Conservation (phyloP, 805 yeast genomes). For the Saccharomycopsis synnaedendra region DNA sequence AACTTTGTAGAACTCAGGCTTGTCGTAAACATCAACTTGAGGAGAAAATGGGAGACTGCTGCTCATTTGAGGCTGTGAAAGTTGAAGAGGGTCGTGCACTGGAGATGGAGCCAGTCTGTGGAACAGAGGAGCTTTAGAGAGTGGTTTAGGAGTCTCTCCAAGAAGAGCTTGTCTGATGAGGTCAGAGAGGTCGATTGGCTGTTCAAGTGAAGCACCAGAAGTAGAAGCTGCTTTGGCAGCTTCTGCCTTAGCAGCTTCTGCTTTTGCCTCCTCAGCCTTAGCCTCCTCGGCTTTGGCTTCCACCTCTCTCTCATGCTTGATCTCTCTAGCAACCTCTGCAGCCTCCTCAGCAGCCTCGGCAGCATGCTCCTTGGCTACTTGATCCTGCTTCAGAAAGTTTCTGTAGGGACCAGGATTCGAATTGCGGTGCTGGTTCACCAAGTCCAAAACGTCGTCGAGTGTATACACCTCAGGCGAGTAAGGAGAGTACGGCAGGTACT, state of each 20-base stretch:
- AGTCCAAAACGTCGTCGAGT: conserved; percentile 14
- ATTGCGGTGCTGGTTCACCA: conserved; percentile 11
- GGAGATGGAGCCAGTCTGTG: conserved; percentile 24
- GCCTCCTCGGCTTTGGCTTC: conserved; percentile 12
- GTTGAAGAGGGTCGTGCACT: conserved; percentile 30
- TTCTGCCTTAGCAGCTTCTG: conserved; percentile 1
- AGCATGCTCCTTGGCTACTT: conserved; percentile 5
- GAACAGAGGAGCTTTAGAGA: conserved; percentile 9
- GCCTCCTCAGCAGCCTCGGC: conserved; percentile 2
- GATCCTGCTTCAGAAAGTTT: background rate
- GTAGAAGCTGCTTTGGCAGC: background rate
- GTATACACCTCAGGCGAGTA: conserved; percentile 7
- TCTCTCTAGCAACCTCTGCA: conserved; percentile 5
- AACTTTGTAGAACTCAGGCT: conserved; percentile 32
- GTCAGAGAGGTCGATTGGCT: conserved; percentile 11
- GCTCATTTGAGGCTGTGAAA: conserved; percentile 33
- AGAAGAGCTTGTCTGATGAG: conserved; percentile 14
- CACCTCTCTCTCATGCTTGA: too few species aligned
- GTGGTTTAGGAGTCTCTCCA: conserved; percentile 1
- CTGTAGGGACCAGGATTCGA: conserved; percentile 4
- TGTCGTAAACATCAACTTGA: conserved; percentile 45
- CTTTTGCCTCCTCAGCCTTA: conserved; percentile 5
- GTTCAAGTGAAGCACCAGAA: background rate
- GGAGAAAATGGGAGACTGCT: conserved; percentile 42
- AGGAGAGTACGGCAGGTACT: background rate